Evolutionary conservation across 805 yeast species (phyloP).

Genomic region (Diddensiella santjacobensis): DNA sequence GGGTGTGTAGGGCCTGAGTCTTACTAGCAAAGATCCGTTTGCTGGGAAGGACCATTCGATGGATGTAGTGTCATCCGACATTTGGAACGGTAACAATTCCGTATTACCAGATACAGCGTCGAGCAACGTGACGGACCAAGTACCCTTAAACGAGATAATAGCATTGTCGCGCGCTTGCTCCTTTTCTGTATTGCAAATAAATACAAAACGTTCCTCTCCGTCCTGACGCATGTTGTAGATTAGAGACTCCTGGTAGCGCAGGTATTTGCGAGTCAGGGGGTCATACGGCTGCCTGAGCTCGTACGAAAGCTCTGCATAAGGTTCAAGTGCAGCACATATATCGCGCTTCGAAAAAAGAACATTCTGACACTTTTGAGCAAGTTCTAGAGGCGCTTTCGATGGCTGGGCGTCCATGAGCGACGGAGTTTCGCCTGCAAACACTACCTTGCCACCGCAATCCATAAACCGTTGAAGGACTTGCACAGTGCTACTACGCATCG

Average conservation of each 20-base stretch:
- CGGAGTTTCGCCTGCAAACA: constrained; percentile 6
- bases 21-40: constrained; percentile 1
- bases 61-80: background rate
- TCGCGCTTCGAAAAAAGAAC: background rate
- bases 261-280: background rate
- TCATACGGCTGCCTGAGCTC: background rate
- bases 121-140: constrained; percentile 4
- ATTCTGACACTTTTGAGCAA: background rate
- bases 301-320: background rate
- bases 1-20: no score
- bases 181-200: constrained; percentile 3
- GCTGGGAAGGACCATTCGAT: constrained; percentile 4
- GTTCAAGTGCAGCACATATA: background rate
- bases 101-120: constrained; percentile 3
- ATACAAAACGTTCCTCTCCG: constrained; percentile 4
- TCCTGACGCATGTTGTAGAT: constrained; percentile 5
- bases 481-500: constrained; percentile 5
- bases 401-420: background rate
- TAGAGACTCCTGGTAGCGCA: background rate
- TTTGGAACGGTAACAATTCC: background rate
- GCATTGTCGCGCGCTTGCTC: background rate
- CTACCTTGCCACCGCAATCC: constrained; percentile 2
- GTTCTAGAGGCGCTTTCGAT: background rate
- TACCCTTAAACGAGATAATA: constrained; percentile 3
- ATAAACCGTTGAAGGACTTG: constrained; percentile 2